Conservation (phyloP, 805 yeast genomes). For the Scheffersomyces spartinae region DNA sequence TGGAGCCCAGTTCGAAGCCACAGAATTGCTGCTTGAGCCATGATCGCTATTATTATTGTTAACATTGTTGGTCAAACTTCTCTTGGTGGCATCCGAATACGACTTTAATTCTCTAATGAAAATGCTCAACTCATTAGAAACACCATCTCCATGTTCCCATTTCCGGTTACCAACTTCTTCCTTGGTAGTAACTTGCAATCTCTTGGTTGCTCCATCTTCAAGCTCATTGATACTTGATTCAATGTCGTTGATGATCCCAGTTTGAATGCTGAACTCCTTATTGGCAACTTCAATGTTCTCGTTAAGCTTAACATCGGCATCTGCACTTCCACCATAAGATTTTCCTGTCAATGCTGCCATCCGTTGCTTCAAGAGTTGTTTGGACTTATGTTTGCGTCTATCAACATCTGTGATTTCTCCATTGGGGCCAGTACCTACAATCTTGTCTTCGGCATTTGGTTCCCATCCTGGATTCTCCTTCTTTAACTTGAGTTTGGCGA, state of each 20-base stretch:
- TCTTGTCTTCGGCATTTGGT: slow-evolving; percentile 23
- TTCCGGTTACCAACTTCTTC: slow-evolving; percentile 46
- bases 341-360: slow-evolving; percentile 92
- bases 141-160: slow-evolving; percentile 78
- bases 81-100: slow-evolving; percentile 1
- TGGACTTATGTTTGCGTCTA: slow-evolving; percentile 66
- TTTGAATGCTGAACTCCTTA: slow-evolving; percentile 43
- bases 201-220: slow-evolving; percentile 34
- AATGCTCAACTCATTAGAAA: slow-evolving; percentile 46
- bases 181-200: slow-evolving; percentile 28
- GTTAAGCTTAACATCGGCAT: slow-evolving; percentile 36
- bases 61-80: no score
- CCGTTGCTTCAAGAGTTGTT: slow-evolving; percentile 68
- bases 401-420: slow-evolving; percentile 82
- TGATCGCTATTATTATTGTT: no score
- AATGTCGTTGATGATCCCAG: slow-evolving; percentile 56
- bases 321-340: slow-evolving; percentile 24
- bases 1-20: no score
- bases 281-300: slow-evolving; percentile 41
- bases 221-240: slow-evolving; percentile 59
- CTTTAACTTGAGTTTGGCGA: slow-evolving; percentile 42
- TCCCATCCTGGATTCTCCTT: slow-evolving; percentile 57
- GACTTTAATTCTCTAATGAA: slow-evolving; percentile 46
- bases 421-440: slow-evolving; percentile 75
- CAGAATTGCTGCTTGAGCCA: no score